These are phyloP conservation scores for Pterula multifida DNA, from an alignment of 1,284 basidiomycete species.

Conservation along the genomic window DNA sequence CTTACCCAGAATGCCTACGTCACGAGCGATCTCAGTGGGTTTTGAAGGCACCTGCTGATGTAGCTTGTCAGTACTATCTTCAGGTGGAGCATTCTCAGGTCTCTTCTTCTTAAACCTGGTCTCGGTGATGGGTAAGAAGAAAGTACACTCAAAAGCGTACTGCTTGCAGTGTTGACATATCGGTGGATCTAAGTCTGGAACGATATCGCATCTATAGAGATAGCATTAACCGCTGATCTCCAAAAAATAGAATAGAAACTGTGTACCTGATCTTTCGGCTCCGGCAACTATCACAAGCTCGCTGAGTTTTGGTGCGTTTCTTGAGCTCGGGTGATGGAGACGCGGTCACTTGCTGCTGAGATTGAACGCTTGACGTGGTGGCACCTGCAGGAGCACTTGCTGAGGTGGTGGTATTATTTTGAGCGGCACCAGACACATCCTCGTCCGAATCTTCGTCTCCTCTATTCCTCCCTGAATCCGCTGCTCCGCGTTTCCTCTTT, in stretches of 20 bases:
- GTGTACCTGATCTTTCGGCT: constrained; percentile 82
- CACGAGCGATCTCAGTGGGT: constrained; percentile 22
- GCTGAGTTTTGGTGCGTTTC: constrained; percentile 84
- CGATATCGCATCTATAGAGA: constrained; percentile 6
- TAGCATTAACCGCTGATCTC: background rate
- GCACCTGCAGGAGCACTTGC: constrained; percentile 29
- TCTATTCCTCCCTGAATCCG: constrained; percentile 25
- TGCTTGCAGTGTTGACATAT: constrained; percentile 82
- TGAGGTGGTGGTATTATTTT: background rate
- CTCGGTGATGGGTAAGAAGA: constrained; percentile 95
- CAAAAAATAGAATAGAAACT: constrained; percentile 46
- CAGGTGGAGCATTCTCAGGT: constrained; percentile 43
- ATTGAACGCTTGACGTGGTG: constrained; percentile 25
- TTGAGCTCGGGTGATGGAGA: constrained; percentile 36
- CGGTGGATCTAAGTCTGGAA: constrained; percentile 43
- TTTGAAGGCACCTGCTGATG: background rate
- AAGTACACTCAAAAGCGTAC: constrained; percentile 87
- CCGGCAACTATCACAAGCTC: constrained; percentile 86
- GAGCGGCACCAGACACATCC: constrained; percentile 18
- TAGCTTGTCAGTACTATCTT: constrained; percentile 21
- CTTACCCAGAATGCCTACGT: constrained; percentile 53
- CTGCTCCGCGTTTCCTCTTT: constrained; percentile 45
- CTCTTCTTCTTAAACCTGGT: constrained; percentile 97
- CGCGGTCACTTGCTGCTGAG: constrained; percentile 13
- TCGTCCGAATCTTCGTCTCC: constrained; percentile 44